Base-by-base conservation (phyloP, 345 rosid genomes). In the Eucalyptus regnans region DNA sequence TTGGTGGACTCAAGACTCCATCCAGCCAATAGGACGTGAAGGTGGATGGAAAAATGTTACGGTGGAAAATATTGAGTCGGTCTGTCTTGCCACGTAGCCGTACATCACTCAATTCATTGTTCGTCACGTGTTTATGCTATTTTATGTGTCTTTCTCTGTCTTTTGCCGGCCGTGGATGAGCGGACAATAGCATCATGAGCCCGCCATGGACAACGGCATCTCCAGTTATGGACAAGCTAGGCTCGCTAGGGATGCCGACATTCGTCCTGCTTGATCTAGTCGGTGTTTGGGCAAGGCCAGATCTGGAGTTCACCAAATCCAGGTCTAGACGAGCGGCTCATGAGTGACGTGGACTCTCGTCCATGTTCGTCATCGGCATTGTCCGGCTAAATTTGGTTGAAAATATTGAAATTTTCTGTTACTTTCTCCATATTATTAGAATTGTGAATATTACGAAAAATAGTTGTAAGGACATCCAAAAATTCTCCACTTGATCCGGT, bases 341-440 rank as follows among this genome's bases (percentile, higher is more conserved):
- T 18, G 0, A 52, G 23, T 52, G 56, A 52, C 0, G 4, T 0
- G 9, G 22, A 51, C 2, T 0, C 22, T 51, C 9, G 9, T 23
- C 13, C 12, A 58, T 23, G 62, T 9, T 25, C 12, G 0, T 22
- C 62, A 23, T 56, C 6, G 3, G 29, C 6, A 12, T 56, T 25
- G 62, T 2, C 12, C 0, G 12, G 62, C 62, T 56, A 56, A 25
- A 56, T 56, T 56, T 56, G 27, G 0, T 56, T 56, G 62, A 25
- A 56, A 23, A 23, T 56, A 56, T 56, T 56, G 13, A 25, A 25
- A 60, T 12, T 11, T 60, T 60, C 4, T 60, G 1, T 60, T 27
- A 60, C 4, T 25, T 60, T 60, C 31, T 60, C 3, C 15, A 12
- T 25, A 60, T 60, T 5, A 60, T 0, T 25, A 25, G 66, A 60